phyloP scores from a whole-genome alignment of 73 alveolate genomes.

The Tetrahymena thermophila region DNA sequence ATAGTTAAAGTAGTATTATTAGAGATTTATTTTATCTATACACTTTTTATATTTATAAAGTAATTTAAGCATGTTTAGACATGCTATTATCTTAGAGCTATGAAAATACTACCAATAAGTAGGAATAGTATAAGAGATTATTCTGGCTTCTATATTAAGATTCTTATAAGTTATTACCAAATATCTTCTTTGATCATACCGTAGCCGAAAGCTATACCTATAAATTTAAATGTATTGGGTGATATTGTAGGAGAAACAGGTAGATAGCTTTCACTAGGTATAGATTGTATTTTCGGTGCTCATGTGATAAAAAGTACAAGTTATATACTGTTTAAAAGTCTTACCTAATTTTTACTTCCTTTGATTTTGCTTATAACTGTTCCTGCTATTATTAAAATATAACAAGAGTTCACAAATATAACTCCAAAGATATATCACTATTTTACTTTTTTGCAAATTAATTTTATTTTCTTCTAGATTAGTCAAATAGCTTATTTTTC shows the following conservation, averaged over 20 bases:
- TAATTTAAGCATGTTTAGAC: not conserved
- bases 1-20: too few relatives aligned
- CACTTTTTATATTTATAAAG: not conserved
- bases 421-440: not conserved
- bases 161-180: not conserved
- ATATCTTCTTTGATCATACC: not conserved
- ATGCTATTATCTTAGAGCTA: not conserved
- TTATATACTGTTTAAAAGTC: not conserved
- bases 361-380: not conserved
- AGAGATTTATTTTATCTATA: not conserved
- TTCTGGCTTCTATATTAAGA: not conserved
- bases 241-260: not conserved
- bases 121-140: not conserved
- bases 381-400: not conserved
- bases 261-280: not conserved
- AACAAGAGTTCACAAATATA: not conserved
- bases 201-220: not conserved
- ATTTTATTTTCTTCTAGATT: not conserved
- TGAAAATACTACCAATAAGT: not conserved
- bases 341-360: not conserved
- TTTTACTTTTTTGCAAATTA: not conserved
- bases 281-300: not conserved
- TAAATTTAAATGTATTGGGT: not conserved
- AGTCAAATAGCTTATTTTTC: not conserved
- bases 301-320: not conserved